phyloP scores from a whole-genome alignment of 2,329 filamentous ascomycete genomes.

The Claviceps maximensis region DNA sequence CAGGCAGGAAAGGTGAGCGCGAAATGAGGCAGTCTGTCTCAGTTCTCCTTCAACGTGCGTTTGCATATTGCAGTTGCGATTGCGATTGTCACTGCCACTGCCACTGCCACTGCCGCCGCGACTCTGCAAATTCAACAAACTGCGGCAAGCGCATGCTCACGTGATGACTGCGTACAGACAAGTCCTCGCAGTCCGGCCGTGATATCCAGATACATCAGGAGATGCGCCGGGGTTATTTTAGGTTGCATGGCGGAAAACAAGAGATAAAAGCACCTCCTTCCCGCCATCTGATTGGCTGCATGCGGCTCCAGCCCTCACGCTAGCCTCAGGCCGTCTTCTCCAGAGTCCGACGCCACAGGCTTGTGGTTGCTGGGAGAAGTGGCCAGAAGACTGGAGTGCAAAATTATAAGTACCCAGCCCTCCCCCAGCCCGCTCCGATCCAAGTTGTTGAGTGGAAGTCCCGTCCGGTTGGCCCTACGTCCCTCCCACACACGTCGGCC shows the following conservation, averaged over 20 bases:
- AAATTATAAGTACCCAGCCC: conserved; percentile 45
- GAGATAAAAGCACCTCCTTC: conserved; percentile 25
- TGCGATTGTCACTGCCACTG: no score
- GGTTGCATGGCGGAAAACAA: conserved; percentile 20
- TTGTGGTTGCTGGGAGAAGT: conserved; percentile 29
- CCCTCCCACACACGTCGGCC: conserved; percentile 34
- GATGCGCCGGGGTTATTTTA: conserved; percentile 18
- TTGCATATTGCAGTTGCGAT: background rate
- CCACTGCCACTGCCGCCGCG: background rate
- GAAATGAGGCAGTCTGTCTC: background rate
- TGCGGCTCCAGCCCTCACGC: conserved; percentile 19
- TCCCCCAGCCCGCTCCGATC: conserved; percentile 39
- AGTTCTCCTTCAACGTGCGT: no score
- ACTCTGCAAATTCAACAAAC: background rate
- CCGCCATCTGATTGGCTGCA: conserved; percentile 25
- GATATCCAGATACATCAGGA: conserved; percentile 28
- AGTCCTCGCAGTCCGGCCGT: conserved; percentile 13
- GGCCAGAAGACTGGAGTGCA: conserved; percentile 24
- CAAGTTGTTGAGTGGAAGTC: conserved; percentile 40
- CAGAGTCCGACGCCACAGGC: conserved; percentile 30
- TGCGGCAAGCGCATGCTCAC: background rate
- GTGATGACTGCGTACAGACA: background rate
- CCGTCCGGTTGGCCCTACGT: conserved; percentile 41
- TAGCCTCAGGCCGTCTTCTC: conserved; percentile 26
- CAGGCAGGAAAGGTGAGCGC: background rate